Evolutionary conservation across 2,329 filamentous ascomycete genomes (phyloP).

Genomic region (Neonectria sp.): DNA sequence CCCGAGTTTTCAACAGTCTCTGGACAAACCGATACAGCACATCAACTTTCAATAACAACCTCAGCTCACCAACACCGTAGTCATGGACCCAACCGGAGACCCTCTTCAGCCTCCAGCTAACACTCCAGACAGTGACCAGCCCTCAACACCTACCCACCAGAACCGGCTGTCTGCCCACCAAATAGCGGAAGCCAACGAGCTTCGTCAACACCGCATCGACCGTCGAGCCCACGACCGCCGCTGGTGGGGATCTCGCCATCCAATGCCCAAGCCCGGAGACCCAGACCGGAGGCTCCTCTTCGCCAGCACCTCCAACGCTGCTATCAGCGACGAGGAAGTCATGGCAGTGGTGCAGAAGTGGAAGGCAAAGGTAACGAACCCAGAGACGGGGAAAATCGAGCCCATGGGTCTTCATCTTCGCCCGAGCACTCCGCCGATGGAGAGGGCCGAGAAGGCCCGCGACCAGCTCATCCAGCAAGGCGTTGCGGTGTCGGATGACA

Average conservation of each 20-base stretch:
- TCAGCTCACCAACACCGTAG: not conserved
- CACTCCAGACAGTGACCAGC: not conserved
- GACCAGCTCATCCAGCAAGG: slow-evolving; percentile 24
- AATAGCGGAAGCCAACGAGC: not conserved
- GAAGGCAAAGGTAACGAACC: not conserved
- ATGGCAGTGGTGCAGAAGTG: not conserved
- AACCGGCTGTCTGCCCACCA: not conserved
- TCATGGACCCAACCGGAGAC: not conserved
- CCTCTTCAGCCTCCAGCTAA: not conserved
- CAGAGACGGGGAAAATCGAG: slow-evolving; percentile 4
- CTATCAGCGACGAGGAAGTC: slow-evolving; percentile 17
- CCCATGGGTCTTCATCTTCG: slow-evolving; percentile 30
- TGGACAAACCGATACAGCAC: not conserved
- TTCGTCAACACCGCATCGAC: not conserved
- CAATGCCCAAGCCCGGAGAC: not conserved
- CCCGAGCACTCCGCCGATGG: slow-evolving; percentile 32
- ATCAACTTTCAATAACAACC: not conserved
- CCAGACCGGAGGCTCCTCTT: slow-evolving; percentile 34
- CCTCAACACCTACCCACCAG: not conserved
- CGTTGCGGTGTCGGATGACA: slow-evolving; percentile 6
- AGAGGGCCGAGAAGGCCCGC: slow-evolving; percentile 27
- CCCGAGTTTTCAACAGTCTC: not conserved
- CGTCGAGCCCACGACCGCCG: not conserved
- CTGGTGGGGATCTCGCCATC: slow-evolving; percentile 30
- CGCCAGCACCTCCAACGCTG: slow-evolving; percentile 9